Evolutionary conservation across 768 basidiomycete genomes (phyloP).

Genomic region (Auriscalpium orientale): DNA sequence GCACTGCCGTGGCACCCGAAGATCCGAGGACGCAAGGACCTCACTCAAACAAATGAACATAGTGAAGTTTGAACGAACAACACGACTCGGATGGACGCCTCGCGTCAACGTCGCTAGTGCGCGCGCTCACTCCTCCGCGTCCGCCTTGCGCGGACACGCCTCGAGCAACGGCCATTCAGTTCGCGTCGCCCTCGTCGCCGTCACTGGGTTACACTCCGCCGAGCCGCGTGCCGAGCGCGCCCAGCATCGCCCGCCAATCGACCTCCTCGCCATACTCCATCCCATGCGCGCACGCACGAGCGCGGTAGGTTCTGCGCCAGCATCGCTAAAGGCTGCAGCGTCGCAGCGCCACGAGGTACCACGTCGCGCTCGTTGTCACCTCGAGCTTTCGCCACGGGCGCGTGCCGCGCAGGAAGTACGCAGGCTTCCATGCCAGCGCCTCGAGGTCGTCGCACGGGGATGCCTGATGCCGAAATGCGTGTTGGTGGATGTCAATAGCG

Average conservation of each 20-base stretch:
- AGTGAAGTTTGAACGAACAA: too few relatives aligned
- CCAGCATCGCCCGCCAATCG: conserved; percentile 76
- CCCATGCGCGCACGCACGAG: conserved; percentile 68
- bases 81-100: too few relatives aligned
- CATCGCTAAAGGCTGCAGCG: conserved; percentile 48
- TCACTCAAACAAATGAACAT: too few relatives aligned
- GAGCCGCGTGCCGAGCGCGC: conserved; percentile 28
- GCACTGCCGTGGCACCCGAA: too few relatives aligned
- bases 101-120: background rate
- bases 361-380: conserved; percentile 57
- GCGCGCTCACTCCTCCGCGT: background rate
- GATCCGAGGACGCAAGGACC: too few relatives aligned
- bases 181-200: conserved; percentile 5
- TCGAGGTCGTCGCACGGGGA: conserved; percentile 77
- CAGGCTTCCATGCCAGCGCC: conserved; percentile 74
- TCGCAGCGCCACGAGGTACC: conserved; percentile 74
- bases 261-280: conserved; percentile 86
- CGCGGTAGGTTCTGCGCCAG: conserved; percentile 71
- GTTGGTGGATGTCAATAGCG: conserved; percentile 66
- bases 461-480: conserved; percentile 68
- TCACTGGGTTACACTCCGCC: conserved; percentile 13
- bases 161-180: conserved; percentile 11
- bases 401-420: conserved; percentile 72
- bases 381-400: conserved; percentile 74
- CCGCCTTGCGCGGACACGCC: conserved; percentile 12